Conservation (phyloP, 1,284 basidiomycete species). For the Chiua sp. region DNA sequence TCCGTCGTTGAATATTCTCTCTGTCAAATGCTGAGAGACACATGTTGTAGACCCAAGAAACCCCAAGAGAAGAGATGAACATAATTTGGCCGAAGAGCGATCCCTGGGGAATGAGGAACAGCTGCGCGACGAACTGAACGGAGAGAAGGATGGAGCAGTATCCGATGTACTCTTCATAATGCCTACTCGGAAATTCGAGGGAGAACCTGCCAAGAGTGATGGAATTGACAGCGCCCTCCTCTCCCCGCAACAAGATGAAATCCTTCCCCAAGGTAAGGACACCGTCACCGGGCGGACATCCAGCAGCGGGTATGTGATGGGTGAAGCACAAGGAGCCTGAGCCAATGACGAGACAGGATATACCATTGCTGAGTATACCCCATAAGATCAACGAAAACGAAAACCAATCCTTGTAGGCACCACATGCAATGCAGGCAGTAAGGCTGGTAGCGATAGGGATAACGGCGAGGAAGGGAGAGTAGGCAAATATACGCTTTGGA, state of each 20-base stretch:
- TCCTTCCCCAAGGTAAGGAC: slow-evolving; percentile 21
- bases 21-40: slow-evolving; percentile 32
- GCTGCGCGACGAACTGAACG: slow-evolving; percentile 31
- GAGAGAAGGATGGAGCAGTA: slow-evolving; percentile 28
- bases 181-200: slow-evolving; percentile 18
- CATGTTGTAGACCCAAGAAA: slow-evolving; percentile 36
- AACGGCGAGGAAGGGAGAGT: slow-evolving; percentile 16
- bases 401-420: slow-evolving; percentile 29
- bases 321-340: slow-evolving; percentile 23
- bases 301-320: slow-evolving; percentile 23
- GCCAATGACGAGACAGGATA: slow-evolving; percentile 33
- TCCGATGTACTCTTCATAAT: slow-evolving; percentile 22
- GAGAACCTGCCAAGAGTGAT: slow-evolving; percentile 32
- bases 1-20: slow-evolving; percentile 12
- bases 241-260: slow-evolving; percentile 21
- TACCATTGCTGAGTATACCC: slow-evolving; percentile 33
- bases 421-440: slow-evolving; percentile 23
- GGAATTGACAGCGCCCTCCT: slow-evolving; percentile 31
- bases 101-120: slow-evolving; percentile 22
- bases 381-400: slow-evolving; percentile 32
- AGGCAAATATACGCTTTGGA: slow-evolving; percentile 15
- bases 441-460: slow-evolving; percentile 27
- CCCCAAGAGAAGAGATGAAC: slow-evolving; percentile 31
- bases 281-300: slow-evolving; percentile 28
- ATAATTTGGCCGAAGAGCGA: slow-evolving; percentile 35